Evolutionary conservation across 2,329 filamentous ascomycete genomes (phyloP), one percentile per base, ranked within the genome.

Genomic region (Pseudopyricularia cyperi): DNA sequence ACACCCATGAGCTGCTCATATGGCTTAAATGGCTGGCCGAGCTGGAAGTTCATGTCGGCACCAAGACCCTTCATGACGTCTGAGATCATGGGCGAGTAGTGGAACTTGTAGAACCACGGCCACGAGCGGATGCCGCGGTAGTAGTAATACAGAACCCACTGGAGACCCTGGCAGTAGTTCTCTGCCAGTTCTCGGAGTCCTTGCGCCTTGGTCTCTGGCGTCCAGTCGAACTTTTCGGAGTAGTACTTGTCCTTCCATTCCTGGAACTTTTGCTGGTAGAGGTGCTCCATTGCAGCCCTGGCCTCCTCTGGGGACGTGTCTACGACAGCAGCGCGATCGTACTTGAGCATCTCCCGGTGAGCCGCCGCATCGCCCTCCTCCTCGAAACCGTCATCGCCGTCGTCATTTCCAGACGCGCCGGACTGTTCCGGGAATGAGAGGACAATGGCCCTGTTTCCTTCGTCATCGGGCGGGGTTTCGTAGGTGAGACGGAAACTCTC

Each of bases 1-100:
- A 98, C 93, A 59, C 94, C 94, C 93, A 98, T 98, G 55, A 98
- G 76, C 69, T 98, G 93, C 64, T 98, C 89, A 63, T 87, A 97
- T 1, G 93, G 93, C 61, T 81, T 82, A 76, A 98, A 98, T 1
- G 93, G 93, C 65, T 95, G 89, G 11, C 94, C 93, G 55, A 97
- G 83, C 59, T 85, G 83, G 74, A 98, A 98, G 61, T 95, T 83
- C 63, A 96, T 80, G 65, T 97, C 79, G 1, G 90, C 93, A 48
- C 80, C 80, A 48, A 98, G 71, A 24, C 93, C 93, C 66, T 87
- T 90, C 64, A 84, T 84, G 58, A 98, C 88, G 69, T 98, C 93
- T 80, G 60, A 58, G 53, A 96, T 98, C 80, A 97, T 89, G 1
- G 93, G 93, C 9, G 94, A 87, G 67, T 98, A 98, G 68, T 98